Percentiles rank a stretch among this genome's conserved stretches.
Conservation (phyloP, 257 asterid genomes). For the Jaltomata sinuosa region DNA sequence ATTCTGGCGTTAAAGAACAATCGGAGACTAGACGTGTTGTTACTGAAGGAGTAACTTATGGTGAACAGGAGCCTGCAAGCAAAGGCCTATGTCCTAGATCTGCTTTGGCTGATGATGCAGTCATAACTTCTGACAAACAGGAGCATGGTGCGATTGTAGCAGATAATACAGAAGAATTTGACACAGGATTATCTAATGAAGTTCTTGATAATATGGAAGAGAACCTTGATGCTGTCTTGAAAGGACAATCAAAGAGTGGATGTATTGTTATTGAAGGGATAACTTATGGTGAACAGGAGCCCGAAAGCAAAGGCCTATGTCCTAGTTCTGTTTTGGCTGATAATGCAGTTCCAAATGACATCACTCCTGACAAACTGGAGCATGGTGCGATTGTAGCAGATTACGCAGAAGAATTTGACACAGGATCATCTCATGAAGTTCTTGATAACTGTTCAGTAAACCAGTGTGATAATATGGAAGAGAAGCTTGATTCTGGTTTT, state of each 20-base stretch:
- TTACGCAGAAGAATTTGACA: not conserved
- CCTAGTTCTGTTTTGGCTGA: not conserved
- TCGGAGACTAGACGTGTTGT: not conserved
- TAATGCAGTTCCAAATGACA: not conserved
- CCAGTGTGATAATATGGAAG: not conserved
- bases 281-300: not conserved
- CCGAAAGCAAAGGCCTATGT: not conserved
- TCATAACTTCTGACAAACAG: not conserved
- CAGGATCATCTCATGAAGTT: not conserved
- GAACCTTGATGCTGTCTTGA: not conserved
- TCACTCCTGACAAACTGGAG: not conserved
- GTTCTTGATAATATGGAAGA: not conserved
- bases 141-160: not conserved
- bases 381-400: not conserved
- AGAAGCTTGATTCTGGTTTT: not conserved
- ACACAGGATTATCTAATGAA: not conserved
- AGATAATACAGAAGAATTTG: not conserved
- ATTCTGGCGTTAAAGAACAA: not conserved
- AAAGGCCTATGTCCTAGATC: not conserved
- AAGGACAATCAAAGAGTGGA: not conserved
- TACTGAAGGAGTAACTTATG: not conserved
- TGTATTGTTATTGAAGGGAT: not conserved
- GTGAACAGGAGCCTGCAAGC: not conserved
- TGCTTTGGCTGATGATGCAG: not conserved
- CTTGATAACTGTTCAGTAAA: not conserved